A percentile compares a stretch with the other conserved stretches of the same genome.
phyloP scores from a whole-genome alignment of 768 basidiomycete species.

The Clitopilus hobsonii region DNA sequence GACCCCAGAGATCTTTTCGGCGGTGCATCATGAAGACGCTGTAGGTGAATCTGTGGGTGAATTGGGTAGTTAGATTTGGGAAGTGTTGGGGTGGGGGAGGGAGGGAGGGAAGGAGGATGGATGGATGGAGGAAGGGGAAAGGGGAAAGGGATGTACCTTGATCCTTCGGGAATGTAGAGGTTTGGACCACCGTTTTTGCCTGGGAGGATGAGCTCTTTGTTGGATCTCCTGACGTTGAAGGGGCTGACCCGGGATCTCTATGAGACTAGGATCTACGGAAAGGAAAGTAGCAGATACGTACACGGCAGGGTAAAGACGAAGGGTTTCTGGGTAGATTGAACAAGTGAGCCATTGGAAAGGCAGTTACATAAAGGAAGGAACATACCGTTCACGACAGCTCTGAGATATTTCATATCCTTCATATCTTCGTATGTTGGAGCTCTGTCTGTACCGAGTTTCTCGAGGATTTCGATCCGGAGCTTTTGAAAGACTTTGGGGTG shows the following conservation, averaged over 20 bases:
- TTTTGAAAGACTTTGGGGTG: constrained; percentile 41
- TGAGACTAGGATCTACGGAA: background rate
- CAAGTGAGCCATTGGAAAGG: background rate
- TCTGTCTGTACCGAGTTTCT: constrained; percentile 41
- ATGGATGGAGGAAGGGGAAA: background rate
- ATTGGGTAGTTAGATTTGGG: background rate
- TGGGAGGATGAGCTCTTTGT: constrained; percentile 20
- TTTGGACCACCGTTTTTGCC: constrained; percentile 20
- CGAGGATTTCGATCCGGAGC: constrained; percentile 47
- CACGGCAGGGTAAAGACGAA: constrained; percentile 53
- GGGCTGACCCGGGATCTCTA: constrained; percentile 18
- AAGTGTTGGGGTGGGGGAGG: background rate
- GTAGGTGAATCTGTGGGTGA: constrained; percentile 20
- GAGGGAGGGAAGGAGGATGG: background rate
- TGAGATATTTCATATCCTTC: constrained; percentile 52
- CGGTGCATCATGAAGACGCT: constrained; percentile 57
- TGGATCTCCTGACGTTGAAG: constrained; percentile 25
- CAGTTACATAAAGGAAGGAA: constrained; percentile 17
- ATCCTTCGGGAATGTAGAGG: constrained; percentile 34
- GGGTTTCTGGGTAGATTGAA: constrained; percentile 25
- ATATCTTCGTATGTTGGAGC: constrained; percentile 53
- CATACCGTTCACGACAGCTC: constrained; percentile 52
- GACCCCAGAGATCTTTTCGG: constrained; percentile 60
- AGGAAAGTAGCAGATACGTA: constrained; percentile 18
- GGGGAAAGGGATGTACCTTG: constrained; percentile 15